Base-by-base conservation (phyloP, 1,139 yeast species). In the Diutina sp. region DNA sequence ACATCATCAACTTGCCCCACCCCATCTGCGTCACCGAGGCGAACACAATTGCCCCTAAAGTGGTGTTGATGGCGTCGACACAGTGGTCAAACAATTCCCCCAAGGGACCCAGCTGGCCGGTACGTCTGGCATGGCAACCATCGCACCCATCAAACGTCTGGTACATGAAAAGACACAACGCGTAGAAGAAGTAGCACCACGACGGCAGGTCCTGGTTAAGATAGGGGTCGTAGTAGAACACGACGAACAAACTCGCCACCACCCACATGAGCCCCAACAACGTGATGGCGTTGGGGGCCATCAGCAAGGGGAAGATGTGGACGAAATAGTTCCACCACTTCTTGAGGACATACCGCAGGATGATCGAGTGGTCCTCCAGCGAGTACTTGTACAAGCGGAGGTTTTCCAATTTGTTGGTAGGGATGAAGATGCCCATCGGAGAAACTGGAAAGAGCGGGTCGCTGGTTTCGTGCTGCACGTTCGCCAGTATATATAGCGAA, bases 101-200 rank as follows among this genome's bases (percentile, higher is more conserved):
- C 64, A 91, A 73, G 3, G 98, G 98, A 3, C 97, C 96, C 62
- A 91, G 83, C 70, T 90, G 96, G 16, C 96, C 96, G 1, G 98
- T 91, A 65, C 93, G 80, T 62, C 95, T 77, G 16, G 98, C 98
- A 69, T 91, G 98, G 62, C 87, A 81, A 11, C 98, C 98, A 69
- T 91, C 98, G 69, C 96, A 88, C 1, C 97, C 97, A 71, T 91
- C 98, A 68, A 91, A 90, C 0, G 98, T 91, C 67, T 91, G 98
- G 68, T 91, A 91, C 78, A 90, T 73, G 67, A 91, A 90, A 61
- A 91, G 73, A 1, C 96, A 95, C 63, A 87, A 67, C 0, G 95
- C 97, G 67, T 88, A 89, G 56, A 87, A 77, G 63, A 81, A 80
- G 67, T 88, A 90, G 46, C 87, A 80, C 96, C 96, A 90, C 54